Conservation (phyloP, 805 yeast genomes). For the Kuraishia molischiana region DNA sequence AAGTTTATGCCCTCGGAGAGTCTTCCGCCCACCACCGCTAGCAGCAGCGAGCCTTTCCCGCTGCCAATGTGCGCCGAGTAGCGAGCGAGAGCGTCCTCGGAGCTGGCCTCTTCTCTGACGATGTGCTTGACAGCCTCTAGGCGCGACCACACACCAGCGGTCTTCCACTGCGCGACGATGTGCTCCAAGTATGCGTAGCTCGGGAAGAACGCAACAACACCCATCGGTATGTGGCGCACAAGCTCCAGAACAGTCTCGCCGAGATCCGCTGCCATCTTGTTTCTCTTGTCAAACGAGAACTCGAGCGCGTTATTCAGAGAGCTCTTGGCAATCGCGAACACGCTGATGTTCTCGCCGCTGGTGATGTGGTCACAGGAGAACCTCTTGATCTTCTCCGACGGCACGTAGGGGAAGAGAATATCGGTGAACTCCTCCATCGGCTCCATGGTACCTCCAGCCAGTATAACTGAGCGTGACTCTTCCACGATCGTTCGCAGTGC, state of each 20-base stretch:
- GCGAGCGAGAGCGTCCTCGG: slow-evolving; percentile 35
- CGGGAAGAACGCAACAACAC: slow-evolving; percentile 77
- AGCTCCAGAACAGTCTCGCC: slow-evolving; percentile 40
- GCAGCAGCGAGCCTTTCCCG: slow-evolving; percentile 49
- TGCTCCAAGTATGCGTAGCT: slow-evolving; percentile 64
- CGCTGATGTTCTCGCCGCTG: slow-evolving; percentile 57
- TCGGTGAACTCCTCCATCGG: slow-evolving; percentile 4
- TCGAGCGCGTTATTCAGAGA: slow-evolving; percentile 29
- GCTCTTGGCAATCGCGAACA: slow-evolving; percentile 35
- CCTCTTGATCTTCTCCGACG: slow-evolving; percentile 27
- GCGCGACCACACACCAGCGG: slow-evolving; percentile 18
- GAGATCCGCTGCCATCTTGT: slow-evolving; percentile 38
- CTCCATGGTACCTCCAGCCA: slow-evolving; percentile 81
- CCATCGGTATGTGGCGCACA: slow-evolving; percentile 45
- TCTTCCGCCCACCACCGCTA: slow-evolving; percentile 89
- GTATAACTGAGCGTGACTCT: slow-evolving; percentile 55
- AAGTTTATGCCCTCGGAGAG: slow-evolving; percentile 92
- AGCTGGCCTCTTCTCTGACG: slow-evolving; percentile 45
- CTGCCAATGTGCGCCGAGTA: slow-evolving; percentile 35
- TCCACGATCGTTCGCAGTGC: slow-evolving; percentile 58
- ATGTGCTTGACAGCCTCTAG: slow-evolving; percentile 32
- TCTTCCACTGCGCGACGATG: slow-evolving; percentile 46
- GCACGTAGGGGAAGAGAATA: slow-evolving; percentile 33
- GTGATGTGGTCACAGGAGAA: slow-evolving; percentile 82
- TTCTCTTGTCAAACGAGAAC: slow-evolving; percentile 62